These are phyloP conservation scores for Zalaria sp. DNA, from an alignment of 2,329 filamentous ascomycete species.

Conservation along the genomic window DNA sequence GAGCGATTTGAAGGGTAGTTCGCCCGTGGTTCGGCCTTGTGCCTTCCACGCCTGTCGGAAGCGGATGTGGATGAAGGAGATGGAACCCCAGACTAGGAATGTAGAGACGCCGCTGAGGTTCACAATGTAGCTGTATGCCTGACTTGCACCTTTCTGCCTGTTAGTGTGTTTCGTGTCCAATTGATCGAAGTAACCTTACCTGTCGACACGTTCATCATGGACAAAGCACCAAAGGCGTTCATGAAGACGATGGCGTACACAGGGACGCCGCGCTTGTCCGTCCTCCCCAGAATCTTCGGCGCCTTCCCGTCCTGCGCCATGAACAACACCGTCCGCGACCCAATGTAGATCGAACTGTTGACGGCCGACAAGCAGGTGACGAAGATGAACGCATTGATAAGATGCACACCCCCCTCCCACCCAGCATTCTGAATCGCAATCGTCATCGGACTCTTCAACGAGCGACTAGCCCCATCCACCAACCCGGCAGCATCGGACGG, in stretches of 20 bases:
- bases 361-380: constrained; percentile 57
- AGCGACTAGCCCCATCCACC: constrained; percentile 45
- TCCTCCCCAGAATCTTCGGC: constrained; percentile 53
- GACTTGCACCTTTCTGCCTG: constrained; percentile 34
- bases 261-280: constrained; percentile 48
- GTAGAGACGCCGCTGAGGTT: constrained; percentile 57
- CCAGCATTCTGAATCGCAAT: constrained; percentile 61
- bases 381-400: constrained; percentile 67
- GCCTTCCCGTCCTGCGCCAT: constrained; percentile 64
- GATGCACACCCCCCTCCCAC: constrained; percentile 57
- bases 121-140: constrained; percentile 48
- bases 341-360: constrained; percentile 67
- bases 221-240: constrained; percentile 55
- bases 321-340: constrained; percentile 58
- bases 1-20: constrained; percentile 34
- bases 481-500: constrained; percentile 53
- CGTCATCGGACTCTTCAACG: constrained; percentile 59
- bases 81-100: constrained; percentile 58
- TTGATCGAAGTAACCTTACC: no score
- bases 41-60: constrained; percentile 50
- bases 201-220: constrained; percentile 61
- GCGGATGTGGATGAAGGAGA: constrained; percentile 57
- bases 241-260: constrained; percentile 50
- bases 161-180: no score
- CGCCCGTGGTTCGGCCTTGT: constrained; percentile 40